A percentile compares a stretch with the other conserved stretches of the same genome.
Evolutionary conservation across 306 rosid species (phyloP).

Genomic region (Trichosanthes truncata): DNA sequence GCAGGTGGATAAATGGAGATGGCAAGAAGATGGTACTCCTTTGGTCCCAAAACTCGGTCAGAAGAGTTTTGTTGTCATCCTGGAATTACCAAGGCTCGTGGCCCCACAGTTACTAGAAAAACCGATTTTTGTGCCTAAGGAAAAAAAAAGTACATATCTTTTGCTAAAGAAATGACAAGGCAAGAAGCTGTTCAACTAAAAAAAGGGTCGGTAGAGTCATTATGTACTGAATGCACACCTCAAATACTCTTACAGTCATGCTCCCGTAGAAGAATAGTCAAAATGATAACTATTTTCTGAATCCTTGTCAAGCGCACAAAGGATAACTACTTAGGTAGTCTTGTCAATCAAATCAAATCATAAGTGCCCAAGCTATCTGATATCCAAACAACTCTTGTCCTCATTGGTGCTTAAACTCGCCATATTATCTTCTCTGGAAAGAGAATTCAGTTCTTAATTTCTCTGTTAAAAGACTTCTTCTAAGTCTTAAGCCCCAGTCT

Average conservation of each 20-base stretch:
- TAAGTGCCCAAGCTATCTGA: not conserved
- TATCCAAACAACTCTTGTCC: not conserved
- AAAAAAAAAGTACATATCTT: not conserved
- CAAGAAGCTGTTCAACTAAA: not conserved
- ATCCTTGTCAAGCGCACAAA: not conserved
- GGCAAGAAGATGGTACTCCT: not conserved
- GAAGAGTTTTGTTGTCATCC: not conserved
- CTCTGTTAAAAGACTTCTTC: not conserved
- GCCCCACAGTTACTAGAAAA: not conserved
- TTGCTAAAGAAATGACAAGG: not conserved
- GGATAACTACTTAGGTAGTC: too few relatives aligned
- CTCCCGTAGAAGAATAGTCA: not conserved
- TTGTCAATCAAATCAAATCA: too few relatives aligned
- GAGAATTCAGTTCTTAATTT: not conserved
- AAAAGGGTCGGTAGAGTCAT: not conserved
- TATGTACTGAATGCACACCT: not conserved
- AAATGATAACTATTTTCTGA: not conserved
- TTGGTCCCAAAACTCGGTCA: not conserved
- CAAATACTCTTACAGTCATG: not conserved
- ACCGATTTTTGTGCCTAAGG: not conserved
- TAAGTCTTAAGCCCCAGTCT: not conserved
- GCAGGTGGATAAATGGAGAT: not conserved
- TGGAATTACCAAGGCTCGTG: not conserved
- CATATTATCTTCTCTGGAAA: too few relatives aligned
- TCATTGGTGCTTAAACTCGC: not conserved